Evolutionary conservation across 306 rosid species (phyloP), one percentile per base, ranked within the genome.

Genomic region (Pyrus bretschneideri): DNA sequence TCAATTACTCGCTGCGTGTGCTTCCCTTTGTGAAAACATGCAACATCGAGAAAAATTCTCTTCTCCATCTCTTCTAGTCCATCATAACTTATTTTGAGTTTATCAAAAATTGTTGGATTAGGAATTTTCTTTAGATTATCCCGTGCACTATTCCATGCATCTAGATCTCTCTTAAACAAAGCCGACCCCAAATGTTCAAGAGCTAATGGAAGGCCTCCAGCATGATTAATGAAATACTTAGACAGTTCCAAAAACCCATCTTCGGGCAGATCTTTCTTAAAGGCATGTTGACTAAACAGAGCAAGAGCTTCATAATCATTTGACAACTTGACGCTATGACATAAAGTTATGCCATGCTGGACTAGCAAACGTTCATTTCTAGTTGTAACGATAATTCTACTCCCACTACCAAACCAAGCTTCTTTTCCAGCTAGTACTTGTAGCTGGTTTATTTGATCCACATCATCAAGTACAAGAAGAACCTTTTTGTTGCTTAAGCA

Each of bases 321-420:
- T 7, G 19, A 54, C 21, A 17, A n/a, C n/a, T 54, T 0, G 6
- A 54, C 22, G 1, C 19, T 6, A 18, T 54, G 21, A 5, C n/a
- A 18, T 18, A 4, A 2, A n/a, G 19, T 21, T 54, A 18, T 19
- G 30, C 10, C 74, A 17, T 30, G 44, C 62, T 70, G 10, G 22
- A 1, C 11, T 13, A 87, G 54, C 11, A 87, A 6, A 69, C 79
- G 81, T 49, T 71, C 21, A 64, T 72, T 58, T 78, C 85, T 72
- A 4, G 76, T 72, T 69, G 85, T 86, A 69, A 86, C 72, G 12
- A 83, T 72, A 3, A 86, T 66, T 77, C 84, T 81, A 30, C 86
- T 87, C n/a, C 87, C 89, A 25, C 3, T 14, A 29, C 67, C 67
- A 62, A 62, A 62, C 67, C 67, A 62, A 62, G 74, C 79, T 78